A percentile compares a stretch with the other conserved stretches of the same genome.
Evolutionary conservation across 228 moss, liverwort and hornwort species (phyloP).

Genomic region (Sphagnum magellanicum): DNA sequence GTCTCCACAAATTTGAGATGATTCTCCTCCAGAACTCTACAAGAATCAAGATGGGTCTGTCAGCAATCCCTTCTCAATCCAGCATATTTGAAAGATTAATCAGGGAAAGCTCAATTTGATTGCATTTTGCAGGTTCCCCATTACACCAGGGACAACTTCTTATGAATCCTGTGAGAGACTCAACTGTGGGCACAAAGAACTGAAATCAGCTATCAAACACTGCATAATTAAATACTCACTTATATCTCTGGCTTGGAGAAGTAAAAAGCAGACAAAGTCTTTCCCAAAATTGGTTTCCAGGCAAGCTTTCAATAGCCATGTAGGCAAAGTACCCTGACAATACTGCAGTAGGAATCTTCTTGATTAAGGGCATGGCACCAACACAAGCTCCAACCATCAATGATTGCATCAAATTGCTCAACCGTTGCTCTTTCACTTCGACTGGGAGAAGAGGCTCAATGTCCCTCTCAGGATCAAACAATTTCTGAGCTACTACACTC

Average conservation of each 20-base stretch:
- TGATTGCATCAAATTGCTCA: slow-evolving; percentile 78
- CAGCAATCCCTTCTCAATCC: background rate
- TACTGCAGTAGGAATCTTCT: slow-evolving; percentile 73
- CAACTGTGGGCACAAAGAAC: no score
- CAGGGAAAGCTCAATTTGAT: background rate
- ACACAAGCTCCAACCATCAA: slow-evolving; percentile 60
- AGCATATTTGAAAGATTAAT: background rate
- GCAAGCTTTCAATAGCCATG: slow-evolving; percentile 84
- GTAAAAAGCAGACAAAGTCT: slow-evolving; percentile 54
- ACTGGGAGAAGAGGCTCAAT: slow-evolving; percentile 64
- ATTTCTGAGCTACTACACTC: slow-evolving; percentile 12
- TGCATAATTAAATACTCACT: slow-evolving; percentile 17
- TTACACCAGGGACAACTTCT: background rate
- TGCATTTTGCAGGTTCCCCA: background rate
- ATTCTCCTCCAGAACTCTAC: slow-evolving; percentile 50
- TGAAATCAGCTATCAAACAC: no score
- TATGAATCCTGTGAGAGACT: background rate
- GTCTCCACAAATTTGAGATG: slow-evolving; percentile 44
- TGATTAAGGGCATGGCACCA: slow-evolving; percentile 59
- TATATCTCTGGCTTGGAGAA: slow-evolving; percentile 49
- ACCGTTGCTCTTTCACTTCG: slow-evolving; percentile 76
- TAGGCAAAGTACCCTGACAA: slow-evolving; percentile 93
- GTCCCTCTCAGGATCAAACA: slow-evolving; percentile 54
- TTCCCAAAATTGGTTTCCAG: slow-evolving; percentile 91
- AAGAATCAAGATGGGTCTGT: background rate